Evolutionary conservation across 306 rosid species (phyloP).

Genomic region (Lablab purpureus): DNA sequence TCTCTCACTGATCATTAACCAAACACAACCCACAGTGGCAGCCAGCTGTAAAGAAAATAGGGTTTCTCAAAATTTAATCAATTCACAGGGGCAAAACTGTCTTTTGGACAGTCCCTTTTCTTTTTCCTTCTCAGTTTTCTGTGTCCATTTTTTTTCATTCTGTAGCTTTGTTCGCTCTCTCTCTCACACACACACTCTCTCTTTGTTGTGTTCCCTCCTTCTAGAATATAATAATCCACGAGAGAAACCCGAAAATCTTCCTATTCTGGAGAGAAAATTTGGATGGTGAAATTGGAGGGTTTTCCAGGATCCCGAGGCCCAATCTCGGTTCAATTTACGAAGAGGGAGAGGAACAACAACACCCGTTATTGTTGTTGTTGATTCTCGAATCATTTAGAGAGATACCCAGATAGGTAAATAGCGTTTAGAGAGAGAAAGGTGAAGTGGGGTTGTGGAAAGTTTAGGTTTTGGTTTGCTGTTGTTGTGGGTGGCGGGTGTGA

Average conservation of each 20-base stretch:
- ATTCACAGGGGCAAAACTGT: not conserved
- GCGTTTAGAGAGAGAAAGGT: conserved; percentile 43
- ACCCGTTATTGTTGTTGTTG: conserved; percentile 35
- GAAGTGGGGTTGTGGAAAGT: conserved; percentile 47
- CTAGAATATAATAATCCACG: conserved; percentile 40
- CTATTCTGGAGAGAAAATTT: conserved; percentile 6
- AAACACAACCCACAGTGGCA: conserved; percentile 22
- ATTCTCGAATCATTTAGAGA: conserved; percentile 35
- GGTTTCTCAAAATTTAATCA: not conserved
- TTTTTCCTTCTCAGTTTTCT: not conserved
- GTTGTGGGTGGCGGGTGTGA: conserved; percentile 39
- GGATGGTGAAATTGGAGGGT: conserved; percentile 34
- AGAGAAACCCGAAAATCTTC: not conserved
- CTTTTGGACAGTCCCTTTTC: not conserved
- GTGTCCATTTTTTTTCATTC: not conserved
- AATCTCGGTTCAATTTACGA: conserved; percentile 39
- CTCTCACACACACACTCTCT: conserved; percentile 1
- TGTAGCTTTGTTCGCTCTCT: not conserved
- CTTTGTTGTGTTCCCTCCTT: conserved; percentile 46
- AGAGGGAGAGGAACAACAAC: conserved; percentile 18
- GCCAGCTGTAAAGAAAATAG: conserved; percentile 46
- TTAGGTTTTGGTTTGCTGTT: conserved; percentile 21
- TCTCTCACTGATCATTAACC: conserved; percentile 38
- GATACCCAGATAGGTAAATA: conserved; percentile 9
- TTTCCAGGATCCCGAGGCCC: conserved; percentile 52